These are phyloP conservation scores for Penicillium egyptiacum DNA, from an alignment of 495 filamentous ascomycete species.

Conservation along the genomic window DNA sequence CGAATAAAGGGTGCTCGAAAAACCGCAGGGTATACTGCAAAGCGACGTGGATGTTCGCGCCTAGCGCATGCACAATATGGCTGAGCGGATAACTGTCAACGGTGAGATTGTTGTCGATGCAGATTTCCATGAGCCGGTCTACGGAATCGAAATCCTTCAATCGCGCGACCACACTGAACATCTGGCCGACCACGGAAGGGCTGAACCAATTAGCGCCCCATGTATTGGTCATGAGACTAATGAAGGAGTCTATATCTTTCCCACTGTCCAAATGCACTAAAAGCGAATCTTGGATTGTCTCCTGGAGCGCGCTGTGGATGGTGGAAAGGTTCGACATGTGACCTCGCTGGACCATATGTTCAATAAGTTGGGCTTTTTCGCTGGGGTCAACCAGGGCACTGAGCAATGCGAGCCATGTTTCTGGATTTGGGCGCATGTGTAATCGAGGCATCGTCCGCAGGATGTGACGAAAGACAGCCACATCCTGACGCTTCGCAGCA, in stretches of 20 bases:
- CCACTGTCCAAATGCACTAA: conserved; percentile 36
- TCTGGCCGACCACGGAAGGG: conserved; percentile 33
- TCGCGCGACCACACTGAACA: conserved; percentile 34
- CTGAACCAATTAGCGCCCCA: conserved; percentile 38
- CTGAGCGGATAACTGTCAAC: conserved; percentile 23
- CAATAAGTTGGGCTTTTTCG: conserved; percentile 34
- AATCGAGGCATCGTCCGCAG: conserved; percentile 35
- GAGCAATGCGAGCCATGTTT: conserved; percentile 47
- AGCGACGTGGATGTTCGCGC: conserved; percentile 23
- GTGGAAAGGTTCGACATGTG: conserved; percentile 26
- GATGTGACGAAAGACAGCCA: conserved; percentile 31
- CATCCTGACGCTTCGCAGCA: conserved; percentile 38
- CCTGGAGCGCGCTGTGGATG: conserved; percentile 29
- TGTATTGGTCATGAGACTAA: conserved; percentile 32
- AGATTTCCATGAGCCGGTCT: conserved; percentile 32
- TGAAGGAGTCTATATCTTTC: conserved; percentile 34
- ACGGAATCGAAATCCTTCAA: conserved; percentile 26
- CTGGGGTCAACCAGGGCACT: conserved; percentile 32
- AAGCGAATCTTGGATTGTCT: conserved; percentile 37
- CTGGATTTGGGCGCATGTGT: conserved; percentile 39
- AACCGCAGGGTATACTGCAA: conserved; percentile 24
- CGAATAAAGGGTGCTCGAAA: conserved; percentile 16
- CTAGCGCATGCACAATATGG: conserved; percentile 26
- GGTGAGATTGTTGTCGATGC: conserved; percentile 22
- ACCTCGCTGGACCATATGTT: conserved; percentile 37